Base-by-base conservation (phyloP, 345 rosid species). In the Corchorus olitorius region DNA sequence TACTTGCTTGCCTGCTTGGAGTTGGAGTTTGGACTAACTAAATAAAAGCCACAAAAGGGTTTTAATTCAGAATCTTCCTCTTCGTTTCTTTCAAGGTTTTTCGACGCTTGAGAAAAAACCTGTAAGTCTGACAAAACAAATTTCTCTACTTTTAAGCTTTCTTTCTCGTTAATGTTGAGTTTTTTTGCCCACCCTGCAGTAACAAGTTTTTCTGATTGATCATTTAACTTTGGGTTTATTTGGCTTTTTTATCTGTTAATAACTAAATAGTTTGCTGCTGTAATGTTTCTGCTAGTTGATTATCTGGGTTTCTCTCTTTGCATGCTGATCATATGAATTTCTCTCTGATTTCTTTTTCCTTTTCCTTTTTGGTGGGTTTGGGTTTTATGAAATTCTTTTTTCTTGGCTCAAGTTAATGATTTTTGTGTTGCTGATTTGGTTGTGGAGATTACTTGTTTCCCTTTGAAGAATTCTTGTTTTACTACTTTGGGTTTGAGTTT, bases 41-140 rank as follows among this genome's bases (percentile, higher is more conserved):
- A 46, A 2, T 6, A 45, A 45, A 45, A 6, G 48, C 48, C 48
- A 6, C 48, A 6, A 66, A 52, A 39, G 55, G 43, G 4, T 39
- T 48, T 67, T 67, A 67, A 67, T 19, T 22, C 5, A 27, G 41
- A 48, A 67, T 48, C 56, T 63, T 48, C 17, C 72, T 58, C 65
- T 41, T 39, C 14, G 1, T 17, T 41, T 43, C 55, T 72, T 0
- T 76, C n/a, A 1, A 49, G 74, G 68, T 33, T 71, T 77, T 72
- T 15, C n/a, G 73, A 53, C 50, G 60, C 76, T 55, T 16, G 8
- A 22, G 13, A 34, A 34, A 27, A 34, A 52, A 34, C 22, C 73
- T 52, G 27, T 70, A 52, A 34, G 59, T 70, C 35, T 54, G 33
- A 37, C 37, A 19, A 70, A 50, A 69, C 10, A 27, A 27, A 4